Evolutionary conservation across 2,329 filamentous ascomycete species (phyloP), one percentile per base, ranked within the genome.

Genomic region (Pestalotiopsis sp.): DNA sequence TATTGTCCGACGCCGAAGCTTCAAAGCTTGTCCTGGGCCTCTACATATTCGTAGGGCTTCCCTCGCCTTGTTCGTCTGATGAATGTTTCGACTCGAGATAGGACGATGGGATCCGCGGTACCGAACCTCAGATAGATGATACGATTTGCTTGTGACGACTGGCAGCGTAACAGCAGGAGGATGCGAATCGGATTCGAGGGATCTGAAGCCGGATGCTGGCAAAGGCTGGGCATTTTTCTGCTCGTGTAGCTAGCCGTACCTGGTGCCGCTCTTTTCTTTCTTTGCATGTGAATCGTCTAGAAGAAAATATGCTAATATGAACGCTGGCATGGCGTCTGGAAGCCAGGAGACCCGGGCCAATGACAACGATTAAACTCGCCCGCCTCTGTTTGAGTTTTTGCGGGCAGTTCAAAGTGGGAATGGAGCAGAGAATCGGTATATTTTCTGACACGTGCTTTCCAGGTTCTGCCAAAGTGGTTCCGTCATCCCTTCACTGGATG

Each of bases 1-100:
- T 52, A 52, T 52, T 52, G 45, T 52, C 45, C 45, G 45, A 52
- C 45, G 45, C 45, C 45, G 45, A 52, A 52, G 45, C 45, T 52
- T 52, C 45, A 52, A 52, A 52, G 45, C 45, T 52, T 52, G 45
- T 52, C 45, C 45, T 52, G 45, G 45, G 45, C 9, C 39, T 31
- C 27, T 45, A 45, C 45, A 52, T 61, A 60, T 61, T 17, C 14
- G 38, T 61, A 61, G 57, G 27, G 59, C 45, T 38, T 20, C 6
- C 27, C 27, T 61, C 27, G 38, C 36, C 23, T 38, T 31, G 61
- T 65, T 65, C 63, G 63, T 65, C 63, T 65, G 63, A 65, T 58
- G 12, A 31, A n/a, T 56, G 63, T 65, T 65, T 65, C 63, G 36
- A 65, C 49, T 36, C 3, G 13, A 45, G 27, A 25, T 23, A 13